These are phyloP conservation scores for Tricholoma matsutake DNA, from an alignment of 768 basidiomycete genomes.

Conservation along the genomic window DNA sequence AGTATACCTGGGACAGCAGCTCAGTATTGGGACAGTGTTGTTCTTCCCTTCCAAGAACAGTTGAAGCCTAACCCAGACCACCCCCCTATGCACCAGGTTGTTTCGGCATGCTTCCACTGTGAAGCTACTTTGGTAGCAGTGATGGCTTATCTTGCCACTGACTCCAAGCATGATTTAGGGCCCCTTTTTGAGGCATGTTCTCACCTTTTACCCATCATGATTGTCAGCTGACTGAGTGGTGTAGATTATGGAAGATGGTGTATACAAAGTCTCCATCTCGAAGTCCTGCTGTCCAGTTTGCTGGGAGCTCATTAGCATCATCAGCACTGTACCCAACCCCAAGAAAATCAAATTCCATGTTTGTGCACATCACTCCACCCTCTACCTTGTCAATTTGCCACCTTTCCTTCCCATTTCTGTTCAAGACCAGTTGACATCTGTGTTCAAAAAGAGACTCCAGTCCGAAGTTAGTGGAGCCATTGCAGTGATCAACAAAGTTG, in stretches of 20 bases:
- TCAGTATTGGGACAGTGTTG: neutral
- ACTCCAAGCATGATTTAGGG: neutral
- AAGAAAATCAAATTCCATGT: neutral
- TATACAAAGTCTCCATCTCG: neutral
- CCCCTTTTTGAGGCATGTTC: neutral
- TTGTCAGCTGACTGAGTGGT: neutral
- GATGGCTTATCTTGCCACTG: neutral
- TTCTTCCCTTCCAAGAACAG: neutral
- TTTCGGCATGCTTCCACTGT: neutral
- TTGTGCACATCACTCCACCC: neutral
- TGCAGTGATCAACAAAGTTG: too few species aligned
- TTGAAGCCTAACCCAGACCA: neutral
- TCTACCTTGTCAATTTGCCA: neutral
- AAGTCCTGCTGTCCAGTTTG: neutral
- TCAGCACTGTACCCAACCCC: neutral
- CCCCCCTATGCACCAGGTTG: neutral
- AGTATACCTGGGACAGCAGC: neutral
- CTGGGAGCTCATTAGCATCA: neutral
- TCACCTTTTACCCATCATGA: neutral
- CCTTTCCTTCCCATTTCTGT: neutral
- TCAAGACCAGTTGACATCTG: neutral
- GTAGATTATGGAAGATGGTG: neutral
- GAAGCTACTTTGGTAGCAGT: neutral
- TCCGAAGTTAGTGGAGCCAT: neutral
- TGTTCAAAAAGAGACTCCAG: neutral